Base-by-base conservation (phyloP, 2,329 filamentous ascomycete genomes). In the Anthostomella pinea region DNA sequence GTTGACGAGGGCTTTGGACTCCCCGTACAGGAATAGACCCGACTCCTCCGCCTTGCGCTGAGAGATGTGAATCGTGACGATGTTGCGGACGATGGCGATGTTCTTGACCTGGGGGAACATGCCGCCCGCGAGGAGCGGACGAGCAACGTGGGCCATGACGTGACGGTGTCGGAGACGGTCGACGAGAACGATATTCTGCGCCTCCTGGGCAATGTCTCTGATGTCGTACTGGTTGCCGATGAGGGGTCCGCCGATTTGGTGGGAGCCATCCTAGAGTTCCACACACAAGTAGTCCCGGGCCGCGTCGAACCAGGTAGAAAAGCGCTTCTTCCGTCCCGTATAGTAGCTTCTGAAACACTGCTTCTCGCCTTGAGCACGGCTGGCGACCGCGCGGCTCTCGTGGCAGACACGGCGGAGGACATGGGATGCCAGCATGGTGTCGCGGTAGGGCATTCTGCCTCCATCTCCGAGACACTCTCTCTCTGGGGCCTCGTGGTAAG, bases 61-160 rank as follows among this genome's bases (percentile, higher is more conserved):
- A 7, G 7, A n/a, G 7, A 33, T 14, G 14, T 39, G 25, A 8
- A 39, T 15, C 11, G 36, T 34, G 26, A 39, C 18, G 25, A 21
- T 19, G 18, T 29, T 26, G 36, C 21, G 16, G 13, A 39, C 8
- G 6, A 39, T 13, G n/a, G 26, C 30, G n/a, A 34, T 15, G 8
- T 9, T 24, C n/a, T 30, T 22, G 8, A 22, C n/a, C 13, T 11
- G 4, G 4, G 8, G 18, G 16, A 26, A 33, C 7, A 17, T n/a
- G 18, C n/a, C n/a, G n/a, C n/a, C n/a, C n/a, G n/a, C n/a, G n/a
- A n/a, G n/a, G n/a, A n/a, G n/a, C n/a, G n/a, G n/a, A n/a, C n/a
- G n/a, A n/a, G n/a, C n/a, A n/a, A n/a, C n/a, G n/a, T n/a, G n/a
- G n/a, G n/a, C n/a, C n/a, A n/a, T n/a, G n/a, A n/a, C 5, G 13